These are phyloP conservation scores for Phellinidium pouzarii DNA, from an alignment of 1,284 basidiomycete genomes.

Conservation along the genomic window DNA sequence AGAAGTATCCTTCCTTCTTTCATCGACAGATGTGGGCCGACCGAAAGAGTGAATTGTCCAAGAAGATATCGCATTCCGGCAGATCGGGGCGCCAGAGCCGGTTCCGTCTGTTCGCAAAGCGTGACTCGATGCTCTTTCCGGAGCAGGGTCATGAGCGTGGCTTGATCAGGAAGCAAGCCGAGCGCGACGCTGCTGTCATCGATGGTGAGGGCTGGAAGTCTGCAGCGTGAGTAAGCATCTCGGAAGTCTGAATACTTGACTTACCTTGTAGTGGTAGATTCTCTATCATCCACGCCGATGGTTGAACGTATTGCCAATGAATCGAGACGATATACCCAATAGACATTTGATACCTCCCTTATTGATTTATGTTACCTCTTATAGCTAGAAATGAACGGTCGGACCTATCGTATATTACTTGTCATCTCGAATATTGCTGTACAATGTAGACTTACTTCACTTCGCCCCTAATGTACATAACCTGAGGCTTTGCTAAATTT, in stretches of 20 bases:
- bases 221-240: slow-evolving; percentile 44
- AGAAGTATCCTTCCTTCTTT: not conserved
- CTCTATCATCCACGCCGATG: slow-evolving; percentile 1
- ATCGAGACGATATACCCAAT: not conserved
- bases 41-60: slow-evolving; percentile 5
- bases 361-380: not conserved
- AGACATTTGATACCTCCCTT: not conserved
- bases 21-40: slow-evolving; percentile 16
- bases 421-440: not conserved
- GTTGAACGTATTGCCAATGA: not conserved
- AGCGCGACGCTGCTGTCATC: slow-evolving; percentile 41
- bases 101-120: slow-evolving; percentile 69
- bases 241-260: not conserved
- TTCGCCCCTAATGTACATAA: too few species aligned
- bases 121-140: slow-evolving; percentile 52
- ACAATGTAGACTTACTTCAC: too few species aligned
- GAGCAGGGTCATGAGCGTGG: slow-evolving; percentile 61
- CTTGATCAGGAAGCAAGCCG: slow-evolving; percentile 61
- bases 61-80: not conserved
- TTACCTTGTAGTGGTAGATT: not conserved
- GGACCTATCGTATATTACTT: not conserved
- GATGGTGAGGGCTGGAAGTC: slow-evolving; percentile 59
- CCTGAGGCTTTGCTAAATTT: too few species aligned
- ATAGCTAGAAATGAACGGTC: not conserved
- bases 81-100: slow-evolving; percentile 28